Base-by-base conservation (phyloP, 2,329 filamentous ascomycete genomes). In the Fusarium sacchari region DNA sequence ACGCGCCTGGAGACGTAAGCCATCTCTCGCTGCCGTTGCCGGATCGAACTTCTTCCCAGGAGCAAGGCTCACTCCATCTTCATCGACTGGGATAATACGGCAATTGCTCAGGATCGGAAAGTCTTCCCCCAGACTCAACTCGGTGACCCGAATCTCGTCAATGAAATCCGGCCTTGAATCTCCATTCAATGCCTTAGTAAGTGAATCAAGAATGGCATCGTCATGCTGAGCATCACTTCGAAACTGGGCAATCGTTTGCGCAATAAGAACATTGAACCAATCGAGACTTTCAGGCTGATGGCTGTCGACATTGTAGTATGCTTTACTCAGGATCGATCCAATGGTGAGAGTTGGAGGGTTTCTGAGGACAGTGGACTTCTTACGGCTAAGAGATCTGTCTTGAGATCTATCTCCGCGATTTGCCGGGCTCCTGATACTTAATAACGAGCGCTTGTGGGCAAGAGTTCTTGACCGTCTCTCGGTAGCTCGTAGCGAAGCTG, bases 101-200 rank as follows among this genome's bases (percentile, higher is more conserved):
- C 96, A 98, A 82, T 99, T 99, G 85, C 95, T 98, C 82, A 99
- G 97, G 60, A 99, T 99, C 34, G 96, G 96, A 74, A 98, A 99
- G 78, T 99, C 96, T 78, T 99, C 96, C 36, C 96, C 96, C 9
- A 99, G 86, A 57, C 93, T 97, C 68, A 99, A 91, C 83, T 99
- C 96, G 6, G 95, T 97, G 60, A 99, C 94, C 32, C 92, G 92
- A 71, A 99, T 98, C 79, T 96, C 93, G 80, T 97, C 96, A 37
- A 99, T 87, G 81, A 97, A 99, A 74, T 95, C 93, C 2, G 96
- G 96, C 62, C 96, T 93, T 49, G 91, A 91, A 17, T 90, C 88
- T n/a, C 95, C 93, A 78, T 99, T 99, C 64, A 99, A 86, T 0
- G 96, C 89, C 60, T 94, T 93, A 3, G 92, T 97, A 43, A 99